A percentile compares a stretch with the other conserved stretches of the same genome.
These are phyloP conservation scores for Ophiostoma quercus DNA, from an alignment of 2,329 filamentous ascomycete genomes.

Conservation along the genomic window DNA sequence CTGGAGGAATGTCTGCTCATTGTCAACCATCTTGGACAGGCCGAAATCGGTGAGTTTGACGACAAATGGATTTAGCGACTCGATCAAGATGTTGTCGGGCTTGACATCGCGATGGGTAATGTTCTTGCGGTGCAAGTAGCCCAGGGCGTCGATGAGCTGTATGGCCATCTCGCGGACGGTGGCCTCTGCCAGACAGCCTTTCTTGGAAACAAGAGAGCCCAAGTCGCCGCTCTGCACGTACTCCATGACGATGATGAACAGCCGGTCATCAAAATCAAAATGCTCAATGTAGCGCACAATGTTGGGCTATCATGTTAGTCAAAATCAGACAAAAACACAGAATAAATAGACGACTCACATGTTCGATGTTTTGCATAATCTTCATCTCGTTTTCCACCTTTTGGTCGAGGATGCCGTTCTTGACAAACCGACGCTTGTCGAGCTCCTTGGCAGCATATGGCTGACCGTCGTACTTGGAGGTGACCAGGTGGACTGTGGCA, in stretches of 20 bases:
- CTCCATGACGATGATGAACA: slow-evolving; percentile 98
- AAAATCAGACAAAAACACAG: not conserved
- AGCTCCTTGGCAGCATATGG: slow-evolving; percentile 91
- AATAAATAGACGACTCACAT: slow-evolving; percentile 52
- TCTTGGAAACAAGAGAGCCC: slow-evolving; percentile 61
- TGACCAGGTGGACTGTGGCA: slow-evolving; percentile 86
- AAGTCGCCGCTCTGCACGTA: slow-evolving; percentile 79
- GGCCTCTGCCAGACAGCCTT: slow-evolving; percentile 59
- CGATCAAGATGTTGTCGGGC: slow-evolving; percentile 91
- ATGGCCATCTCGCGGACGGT: slow-evolving; percentile 65
- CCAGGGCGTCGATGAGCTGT: slow-evolving; percentile 75
- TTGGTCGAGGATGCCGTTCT: slow-evolving; percentile 81
- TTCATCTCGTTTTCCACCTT: slow-evolving; percentile 96
- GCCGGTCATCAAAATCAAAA: slow-evolving; percentile 70
- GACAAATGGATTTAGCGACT: slow-evolving; percentile 63
- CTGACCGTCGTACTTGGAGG: slow-evolving; percentile 74
- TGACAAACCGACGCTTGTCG: slow-evolving; percentile 88
- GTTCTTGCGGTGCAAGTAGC: slow-evolving; percentile 77
- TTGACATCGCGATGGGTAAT: slow-evolving; percentile 99
- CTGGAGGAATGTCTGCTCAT: slow-evolving; percentile 84
- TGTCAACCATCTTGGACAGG: slow-evolving; percentile 87
- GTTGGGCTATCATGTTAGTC: slow-evolving; percentile 55
- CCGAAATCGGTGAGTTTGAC: slow-evolving; percentile 97
- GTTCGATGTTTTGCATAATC: slow-evolving; percentile 81
- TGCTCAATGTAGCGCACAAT: slow-evolving; percentile 91